phyloP scores from a whole-genome alignment of 148 eudicot genomes.

The Rhododendron ferrugineum region DNA sequence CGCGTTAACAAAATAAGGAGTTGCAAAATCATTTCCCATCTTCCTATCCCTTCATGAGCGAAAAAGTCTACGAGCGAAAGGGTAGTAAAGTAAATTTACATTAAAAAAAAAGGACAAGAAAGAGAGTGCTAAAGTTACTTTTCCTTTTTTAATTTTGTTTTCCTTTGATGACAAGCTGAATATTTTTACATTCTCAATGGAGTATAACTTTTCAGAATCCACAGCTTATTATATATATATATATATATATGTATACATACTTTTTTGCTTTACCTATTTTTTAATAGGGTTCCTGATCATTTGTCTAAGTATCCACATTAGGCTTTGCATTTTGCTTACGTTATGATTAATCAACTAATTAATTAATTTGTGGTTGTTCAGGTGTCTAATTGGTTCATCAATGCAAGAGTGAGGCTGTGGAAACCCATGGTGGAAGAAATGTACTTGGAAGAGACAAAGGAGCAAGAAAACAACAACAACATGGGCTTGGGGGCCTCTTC shows the following conservation, averaged over 20 bases:
- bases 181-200: slow-evolving; percentile 11
- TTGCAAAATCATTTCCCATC: no score
- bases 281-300: background rate
- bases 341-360: background rate
- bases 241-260: background rate
- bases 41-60: background rate
- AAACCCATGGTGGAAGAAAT: slow-evolving; percentile 99
- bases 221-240: background rate
- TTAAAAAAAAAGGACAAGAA: background rate
- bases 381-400: slow-evolving; percentile 99
- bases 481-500: slow-evolving; percentile 27
- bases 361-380: slow-evolving; percentile 17
- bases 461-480: slow-evolving; percentile 24
- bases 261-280: background rate
- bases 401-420: slow-evolving; percentile 97
- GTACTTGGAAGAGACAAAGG: slow-evolving; percentile 89
- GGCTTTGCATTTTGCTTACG: background rate
- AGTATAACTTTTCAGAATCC: background rate
- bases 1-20: no score
- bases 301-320: background rate
- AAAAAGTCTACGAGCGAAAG: background rate
- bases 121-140: background rate
- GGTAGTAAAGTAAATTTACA: background rate
- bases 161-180: background rate
- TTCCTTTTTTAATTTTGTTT: background rate